A percentile compares a stretch with the other conserved stretches of the same genome.
These are phyloP conservation scores for Calocybe gambosa DNA, from an alignment of 1,284 basidiomycete species.

Conservation along the genomic window DNA sequence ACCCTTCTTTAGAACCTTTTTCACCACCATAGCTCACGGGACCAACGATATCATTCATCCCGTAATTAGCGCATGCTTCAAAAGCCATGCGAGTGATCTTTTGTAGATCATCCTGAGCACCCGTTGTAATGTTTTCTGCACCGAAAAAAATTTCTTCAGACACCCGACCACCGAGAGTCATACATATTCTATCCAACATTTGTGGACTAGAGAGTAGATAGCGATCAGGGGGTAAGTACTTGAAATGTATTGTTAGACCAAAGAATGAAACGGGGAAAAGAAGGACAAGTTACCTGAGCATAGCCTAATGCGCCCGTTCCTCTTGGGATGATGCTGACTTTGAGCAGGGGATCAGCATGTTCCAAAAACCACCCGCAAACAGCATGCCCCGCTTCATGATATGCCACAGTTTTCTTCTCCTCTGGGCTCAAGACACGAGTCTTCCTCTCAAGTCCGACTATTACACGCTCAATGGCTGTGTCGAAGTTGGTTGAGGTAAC, in stretches of 20 bases:
- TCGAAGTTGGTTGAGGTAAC: conserved; percentile 91
- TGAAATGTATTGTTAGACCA: conserved; percentile 26
- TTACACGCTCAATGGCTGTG: conserved; percentile 96
- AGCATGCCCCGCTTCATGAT: conserved; percentile 98
- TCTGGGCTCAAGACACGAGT: conserved; percentile 88
- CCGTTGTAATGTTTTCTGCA: conserved; percentile 89
- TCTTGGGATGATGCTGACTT: conserved; percentile 98
- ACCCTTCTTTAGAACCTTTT: conserved; percentile 78
- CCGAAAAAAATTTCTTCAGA: conserved; percentile 99
- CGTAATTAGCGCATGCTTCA: conserved; percentile 90
- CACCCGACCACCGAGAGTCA: conserved; percentile 98
- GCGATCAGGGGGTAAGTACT: conserved; percentile 91
- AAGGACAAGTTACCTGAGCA: conserved; percentile 62
- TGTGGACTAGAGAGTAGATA: conserved; percentile 95
- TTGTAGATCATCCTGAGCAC: conserved; percentile 95
- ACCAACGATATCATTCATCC: conserved; percentile 93
- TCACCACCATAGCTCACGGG: conserved; percentile 93
- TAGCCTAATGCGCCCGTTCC: conserved; percentile 96
- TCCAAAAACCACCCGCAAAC: conserved; percentile 98
- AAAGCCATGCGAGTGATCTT: conserved; percentile 99
- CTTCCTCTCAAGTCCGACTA: conserved; percentile 96
- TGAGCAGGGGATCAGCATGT: conserved; percentile 93
- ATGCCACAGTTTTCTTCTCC: conserved; percentile 98
- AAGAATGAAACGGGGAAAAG: conserved; percentile 4
- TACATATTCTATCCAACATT: conserved; percentile 93